These are phyloP conservation scores for Penicillium fuscoglaucum DNA, from an alignment of 2,329 filamentous ascomycete genomes.

Conservation along the genomic window DNA sequence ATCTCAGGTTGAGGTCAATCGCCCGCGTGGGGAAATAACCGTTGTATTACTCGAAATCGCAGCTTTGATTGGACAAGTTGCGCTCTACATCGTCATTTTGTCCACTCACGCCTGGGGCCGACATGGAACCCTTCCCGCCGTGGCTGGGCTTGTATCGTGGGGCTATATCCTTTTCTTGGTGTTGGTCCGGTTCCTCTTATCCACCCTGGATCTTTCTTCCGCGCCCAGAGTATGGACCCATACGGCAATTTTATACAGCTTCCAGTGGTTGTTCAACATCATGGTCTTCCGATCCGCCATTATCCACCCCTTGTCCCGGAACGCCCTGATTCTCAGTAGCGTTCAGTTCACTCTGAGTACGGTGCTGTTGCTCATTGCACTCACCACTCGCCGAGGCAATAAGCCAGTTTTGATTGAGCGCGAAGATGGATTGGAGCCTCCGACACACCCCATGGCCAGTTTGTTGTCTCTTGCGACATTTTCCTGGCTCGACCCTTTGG, in stretches of 20 bases:
- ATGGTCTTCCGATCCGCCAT: slow-evolving; percentile 82
- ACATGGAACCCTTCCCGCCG: slow-evolving; percentile 60
- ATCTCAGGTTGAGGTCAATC: slow-evolving; percentile 64
- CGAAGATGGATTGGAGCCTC: slow-evolving; percentile 84
- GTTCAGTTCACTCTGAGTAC: slow-evolving; percentile 73
- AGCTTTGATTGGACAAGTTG: slow-evolving; percentile 70
- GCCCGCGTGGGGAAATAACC: slow-evolving; percentile 69
- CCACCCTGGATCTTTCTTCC: slow-evolving; percentile 61
- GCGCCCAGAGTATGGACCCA: slow-evolving; percentile 87
- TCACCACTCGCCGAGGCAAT: slow-evolving; percentile 88
- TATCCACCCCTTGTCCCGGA: slow-evolving; percentile 68
- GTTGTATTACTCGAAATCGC: slow-evolving; percentile 73
- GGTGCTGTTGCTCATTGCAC: slow-evolving; percentile 71
- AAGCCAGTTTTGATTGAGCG: slow-evolving; percentile 84
- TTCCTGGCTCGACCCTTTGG: slow-evolving; percentile 83
- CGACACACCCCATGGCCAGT: slow-evolving; percentile 82
- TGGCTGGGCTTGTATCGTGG: slow-evolving; percentile 73
- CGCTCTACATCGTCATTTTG: slow-evolving; percentile 66
- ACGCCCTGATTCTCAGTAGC: slow-evolving; percentile 66
- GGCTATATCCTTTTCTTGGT: slow-evolving; percentile 75
- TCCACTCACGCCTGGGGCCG: slow-evolving; percentile 60
- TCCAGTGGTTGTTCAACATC: slow-evolving; percentile 76
- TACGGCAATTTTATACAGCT: slow-evolving; percentile 77
- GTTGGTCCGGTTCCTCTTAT: slow-evolving; percentile 66
- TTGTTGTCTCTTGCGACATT: slow-evolving; percentile 86